These are phyloP conservation scores for Clarireedia homoeocarpa DNA, from an alignment of 2,329 filamentous ascomycete species.

Conservation along the genomic window DNA sequence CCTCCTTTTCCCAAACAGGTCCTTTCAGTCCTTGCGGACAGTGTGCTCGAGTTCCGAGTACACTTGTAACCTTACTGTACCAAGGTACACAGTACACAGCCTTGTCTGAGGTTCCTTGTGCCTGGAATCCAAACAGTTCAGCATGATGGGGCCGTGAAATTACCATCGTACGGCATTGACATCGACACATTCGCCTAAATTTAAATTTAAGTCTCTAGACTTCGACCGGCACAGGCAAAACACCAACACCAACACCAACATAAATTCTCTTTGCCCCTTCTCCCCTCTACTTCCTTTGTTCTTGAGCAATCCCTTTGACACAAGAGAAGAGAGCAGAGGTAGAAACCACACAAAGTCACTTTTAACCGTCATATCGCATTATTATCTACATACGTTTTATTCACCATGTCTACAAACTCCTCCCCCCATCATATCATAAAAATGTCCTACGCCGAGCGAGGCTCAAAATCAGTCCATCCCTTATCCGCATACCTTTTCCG, in stretches of 20 bases:
- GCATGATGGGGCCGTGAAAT: not conserved
- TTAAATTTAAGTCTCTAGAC: not conserved
- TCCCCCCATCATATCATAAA: constrained; percentile 16
- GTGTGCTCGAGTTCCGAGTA: too few relatives aligned
- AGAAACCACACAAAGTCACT: not conserved
- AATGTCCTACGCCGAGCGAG: constrained; percentile 21
- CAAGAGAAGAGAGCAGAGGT: not conserved
- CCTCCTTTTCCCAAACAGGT: too few relatives aligned
- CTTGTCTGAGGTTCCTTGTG: too few relatives aligned
- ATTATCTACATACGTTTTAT: not conserved
- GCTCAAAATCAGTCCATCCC: constrained; percentile 40
- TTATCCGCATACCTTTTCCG: constrained; percentile 54
- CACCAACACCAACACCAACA: not conserved
- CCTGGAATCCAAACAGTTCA: not conserved
- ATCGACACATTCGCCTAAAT: not conserved
- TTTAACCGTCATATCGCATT: not conserved
- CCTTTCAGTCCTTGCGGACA: too few relatives aligned
- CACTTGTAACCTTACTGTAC: too few relatives aligned
- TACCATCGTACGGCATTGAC: not conserved
- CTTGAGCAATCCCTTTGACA: not conserved
- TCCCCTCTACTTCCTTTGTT: not conserved
- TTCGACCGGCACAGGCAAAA: not conserved
- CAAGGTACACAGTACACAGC: too few relatives aligned
- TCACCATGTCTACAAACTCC: constrained; percentile 16
- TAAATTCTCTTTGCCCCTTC: not conserved